Base-by-base conservation (phyloP, 257 asterid species). In the Cordia subcordata region DNA sequence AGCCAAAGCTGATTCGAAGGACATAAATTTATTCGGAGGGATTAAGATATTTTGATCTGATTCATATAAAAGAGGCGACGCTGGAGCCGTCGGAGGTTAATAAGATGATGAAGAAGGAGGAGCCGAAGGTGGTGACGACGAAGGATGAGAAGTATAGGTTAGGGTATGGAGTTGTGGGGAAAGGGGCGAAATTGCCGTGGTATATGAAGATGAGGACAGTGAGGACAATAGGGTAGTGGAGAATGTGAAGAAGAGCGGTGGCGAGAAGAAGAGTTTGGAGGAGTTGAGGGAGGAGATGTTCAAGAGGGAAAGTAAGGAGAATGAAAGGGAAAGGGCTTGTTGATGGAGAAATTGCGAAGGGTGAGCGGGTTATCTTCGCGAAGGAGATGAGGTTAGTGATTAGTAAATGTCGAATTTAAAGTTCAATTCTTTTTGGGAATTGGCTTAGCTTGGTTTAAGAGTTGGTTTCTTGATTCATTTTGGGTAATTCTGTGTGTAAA, bases 121-220 rank as follows among this genome's bases (percentile, higher is more conserved):
- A 86, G 81, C 79, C 80, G 58, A 80, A 90, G 72, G 82, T 72
- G 0, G 88, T 92, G 79, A 93, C 89, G 10, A 82, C 97, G 1
- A 96, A 92, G 76, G 99, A 92, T 65, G 97, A 92, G 78, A 68
- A 67, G 66, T 88, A 88, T 68, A 72, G 85, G 63, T 64, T 92
- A 55, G 99, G 99, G 33, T 88, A 92, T 64, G 99, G 99, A 15
- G 65, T 92, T 55, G 94, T 79, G 9, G 99, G 99, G 14, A 92
- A 92, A 75, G 99, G 95, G 15, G 83, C 79, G 64, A 88, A 92
- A 76, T 81, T 88, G 84, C 97, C 99, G 1, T 92, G 99, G 99
- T 92, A 92, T 74, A 52, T 88, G 72, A 32, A 0, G 76, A 68
- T 14, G 84, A 66, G 1, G 85, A 72, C 1, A 77, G 61, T 12